Evolutionary conservation across 768 basidiomycete genomes (phyloP), one percentile per base, ranked within the genome.

Genomic region (Boletus tylopilopsis): DNA sequence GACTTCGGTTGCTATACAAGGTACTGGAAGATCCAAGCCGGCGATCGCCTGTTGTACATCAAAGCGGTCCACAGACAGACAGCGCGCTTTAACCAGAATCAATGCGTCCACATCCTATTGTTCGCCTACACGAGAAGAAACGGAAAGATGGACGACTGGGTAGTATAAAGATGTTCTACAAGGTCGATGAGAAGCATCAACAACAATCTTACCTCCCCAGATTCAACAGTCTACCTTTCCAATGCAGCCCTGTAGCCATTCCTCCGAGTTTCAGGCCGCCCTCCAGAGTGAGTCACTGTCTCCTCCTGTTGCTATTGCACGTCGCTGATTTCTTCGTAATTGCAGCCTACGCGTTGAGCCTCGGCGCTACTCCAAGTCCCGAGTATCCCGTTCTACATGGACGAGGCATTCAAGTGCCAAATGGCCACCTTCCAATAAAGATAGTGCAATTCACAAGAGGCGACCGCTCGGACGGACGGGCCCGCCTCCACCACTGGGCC

Each of bases 391-490:
- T 48, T 12, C 4, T 60, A 16, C 59, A 59, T 21, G 39, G 22
- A 3, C 25, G 13, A 23, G 23, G 49, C 2, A 24, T 61, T 7
- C 56, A 48, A 29, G 51, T 61, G 3, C 59, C 59, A 4, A 0
- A 11, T 0, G 50, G 60, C 8, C 22, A 42, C 32, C 60, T 60
- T 16, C 52, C 56, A 2, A 61, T 61, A n/a, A 25, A 16, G 16
- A 37, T 60, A 10, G 44, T n/a, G 2, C 59, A 60, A 36, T 62
- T 61, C 45, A 5, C 25, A 29, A 42, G 50, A 2, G 60, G 48
- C 16, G 6, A 42, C 0, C 50, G 47, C 13, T 2, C 33, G 0
- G 25, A 19, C 1, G 59, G 52, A 10, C 33, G 16, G 7, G 33
- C 10, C 27, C 29, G 29, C 10, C 29, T 29, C 29, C 29, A 29